A percentile compares a stretch with the other conserved stretches of the same genome.
Evolutionary conservation across 139 green algal species (phyloP).

Genomic region (Coccomyxa sp.): DNA sequence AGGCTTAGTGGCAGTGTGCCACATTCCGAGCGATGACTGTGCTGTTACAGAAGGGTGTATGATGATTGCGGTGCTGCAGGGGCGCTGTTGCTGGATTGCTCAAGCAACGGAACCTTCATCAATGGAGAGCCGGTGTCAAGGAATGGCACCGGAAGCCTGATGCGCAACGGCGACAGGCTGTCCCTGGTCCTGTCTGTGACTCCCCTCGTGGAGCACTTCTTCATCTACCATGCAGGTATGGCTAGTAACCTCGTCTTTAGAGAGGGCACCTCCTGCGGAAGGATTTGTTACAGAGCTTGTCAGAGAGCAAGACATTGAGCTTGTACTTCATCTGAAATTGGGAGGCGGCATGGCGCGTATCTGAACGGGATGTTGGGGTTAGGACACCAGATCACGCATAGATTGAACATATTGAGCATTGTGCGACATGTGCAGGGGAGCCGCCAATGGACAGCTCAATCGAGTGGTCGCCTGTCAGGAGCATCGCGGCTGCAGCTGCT

Average conservation of each 20-base stretch:
- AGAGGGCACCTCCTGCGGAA: too few species aligned
- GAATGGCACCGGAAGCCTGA: conserved; percentile 5
- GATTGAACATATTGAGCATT: neutral
- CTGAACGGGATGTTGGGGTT: too few species aligned
- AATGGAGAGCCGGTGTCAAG: conserved; percentile 34
- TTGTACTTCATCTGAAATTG: too few species aligned
- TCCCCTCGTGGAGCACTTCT: conserved; percentile 52
- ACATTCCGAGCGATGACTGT: too few species aligned
- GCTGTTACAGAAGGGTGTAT: too few species aligned
- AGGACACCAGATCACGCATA: too few species aligned
- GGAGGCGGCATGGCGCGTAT: too few species aligned
- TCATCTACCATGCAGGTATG: conserved; percentile 28
- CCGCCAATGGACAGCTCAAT: neutral
- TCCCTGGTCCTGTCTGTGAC: conserved; percentile 58
- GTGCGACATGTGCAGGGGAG: neutral
- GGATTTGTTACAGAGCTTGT: too few species aligned
- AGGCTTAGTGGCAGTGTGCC: too few species aligned
- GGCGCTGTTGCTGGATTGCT: conserved; percentile 45
- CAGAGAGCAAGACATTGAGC: too few species aligned
- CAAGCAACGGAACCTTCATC: conserved; percentile 62
- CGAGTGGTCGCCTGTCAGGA: neutral
- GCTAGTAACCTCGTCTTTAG: too few species aligned
- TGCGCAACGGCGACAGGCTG: conserved; percentile 48
- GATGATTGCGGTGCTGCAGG: too few species aligned
- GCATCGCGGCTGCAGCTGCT: neutral